Percentiles rank a stretch among this genome's conserved stretches.
These are phyloP conservation scores for Tripterygium wilfordii DNA, from an alignment of 177 flowering plant species.

Conservation along the genomic window DNA sequence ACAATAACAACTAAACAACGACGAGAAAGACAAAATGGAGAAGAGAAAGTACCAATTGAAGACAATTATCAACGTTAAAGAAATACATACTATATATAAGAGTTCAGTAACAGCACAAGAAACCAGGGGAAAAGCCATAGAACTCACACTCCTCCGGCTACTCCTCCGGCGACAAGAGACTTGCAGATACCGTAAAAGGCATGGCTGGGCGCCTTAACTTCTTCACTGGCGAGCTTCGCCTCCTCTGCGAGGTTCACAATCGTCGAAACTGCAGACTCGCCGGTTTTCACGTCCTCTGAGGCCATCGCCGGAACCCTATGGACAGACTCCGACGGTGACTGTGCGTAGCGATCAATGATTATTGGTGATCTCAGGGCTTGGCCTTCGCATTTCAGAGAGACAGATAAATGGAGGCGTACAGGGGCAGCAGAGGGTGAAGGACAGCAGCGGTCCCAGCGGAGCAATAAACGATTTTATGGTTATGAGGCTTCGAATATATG, in stretches of 20 bases:
- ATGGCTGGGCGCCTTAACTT: slow-evolving; percentile 65
- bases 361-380: background rate
- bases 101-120: no score
- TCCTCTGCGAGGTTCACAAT: slow-evolving; percentile 87
- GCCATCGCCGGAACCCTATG: slow-evolving; percentile 45
- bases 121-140: background rate
- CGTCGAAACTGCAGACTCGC: slow-evolving; percentile 67
- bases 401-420: slow-evolving; percentile 1
- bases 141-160: slow-evolving; percentile 95
- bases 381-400: background rate
- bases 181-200: slow-evolving; percentile 57
- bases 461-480: no score
- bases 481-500: no score
- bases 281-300: slow-evolving; percentile 73
- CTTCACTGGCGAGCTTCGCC: slow-evolving; percentile 77
- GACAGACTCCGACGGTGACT: background rate
- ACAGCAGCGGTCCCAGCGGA: no score
- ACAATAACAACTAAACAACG: no score
- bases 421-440: background rate
- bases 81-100: no score
- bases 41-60: no score
- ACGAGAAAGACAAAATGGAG: no score
- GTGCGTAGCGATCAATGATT: background rate
- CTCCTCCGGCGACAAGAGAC: slow-evolving; percentile 88
- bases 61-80: background rate